Base-by-base conservation (phyloP, 768 basidiomycete species). In the Collybia sordida region DNA sequence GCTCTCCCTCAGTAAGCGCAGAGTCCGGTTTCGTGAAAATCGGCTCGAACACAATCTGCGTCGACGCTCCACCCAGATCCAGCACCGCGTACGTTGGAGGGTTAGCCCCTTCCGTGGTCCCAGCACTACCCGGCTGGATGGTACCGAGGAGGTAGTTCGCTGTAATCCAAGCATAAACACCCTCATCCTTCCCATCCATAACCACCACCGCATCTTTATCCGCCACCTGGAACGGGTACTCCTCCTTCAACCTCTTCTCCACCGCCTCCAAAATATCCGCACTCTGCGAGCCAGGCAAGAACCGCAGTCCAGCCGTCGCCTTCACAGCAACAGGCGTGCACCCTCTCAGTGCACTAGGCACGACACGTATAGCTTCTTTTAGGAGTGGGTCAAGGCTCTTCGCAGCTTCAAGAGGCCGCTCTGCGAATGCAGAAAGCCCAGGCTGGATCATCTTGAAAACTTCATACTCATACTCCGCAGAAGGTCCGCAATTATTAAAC, bases 81-180 rank as follows among this genome's bases (percentile, higher is more conserved):
- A 98, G 85, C 38, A 97, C 93, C 19, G 96, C 96, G 57, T 89
- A 90, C 15, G 73, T 56, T 35, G 37, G 37, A 7, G 17, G 23
- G 21, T 7, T 46, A 19, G 12, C 40, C 22, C 18, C 28, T 21
- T 24, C 46, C 42, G 56, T 75, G 23, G 72, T 67, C 45, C 63
- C 54, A 1, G 72, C 69, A 15, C 78, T 68, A 42, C 77, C 78
- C 8, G 77, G 72, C 14, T 83, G 79, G 61, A 97, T 83, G 34
- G 87, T 82, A 45, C 79, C 78, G 37, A 96, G 72, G 42, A 98
- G 77, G 70, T 97, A 98, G 69, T 98, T 98, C 51, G 90, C 93
- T 15, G 96, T 97, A 57, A 98, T 93, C 95, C 96, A 98, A 23
- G 96, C 93, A 64, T 90, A 98, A n/a, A 98, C 92, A 25, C 93